These are phyloP conservation scores for Maudiozyma humilis DNA, from an alignment of 1,139 yeast genomes.

Conservation along the genomic window DNA sequence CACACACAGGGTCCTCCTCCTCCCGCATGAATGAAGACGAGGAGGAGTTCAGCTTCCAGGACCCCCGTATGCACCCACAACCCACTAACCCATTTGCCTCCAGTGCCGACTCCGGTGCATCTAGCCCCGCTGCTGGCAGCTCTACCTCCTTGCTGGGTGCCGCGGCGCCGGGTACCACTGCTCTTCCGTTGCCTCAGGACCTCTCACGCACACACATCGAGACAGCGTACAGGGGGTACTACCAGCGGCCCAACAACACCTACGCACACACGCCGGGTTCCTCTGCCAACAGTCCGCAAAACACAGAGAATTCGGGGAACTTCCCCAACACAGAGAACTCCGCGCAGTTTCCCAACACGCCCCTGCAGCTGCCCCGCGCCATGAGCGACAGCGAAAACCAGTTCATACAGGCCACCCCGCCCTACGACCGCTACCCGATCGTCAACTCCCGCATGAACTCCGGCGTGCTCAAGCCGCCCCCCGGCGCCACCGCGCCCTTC, in stretches of 20 bases:
- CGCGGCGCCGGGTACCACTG: neutral
- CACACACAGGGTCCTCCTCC: neutral
- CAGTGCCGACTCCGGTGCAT: neutral
- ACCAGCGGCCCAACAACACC: neutral
- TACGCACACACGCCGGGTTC: neutral
- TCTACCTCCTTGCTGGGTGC: neutral
- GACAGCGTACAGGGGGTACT: neutral
- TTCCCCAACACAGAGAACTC: no score
- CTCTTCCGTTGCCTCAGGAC: neutral
- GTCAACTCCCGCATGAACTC: slow-evolving; percentile 34
- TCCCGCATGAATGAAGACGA: neutral
- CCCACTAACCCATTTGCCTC: neutral
- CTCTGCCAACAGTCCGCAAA: neutral
- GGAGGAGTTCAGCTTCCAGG: neutral
- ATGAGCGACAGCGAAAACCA: slow-evolving; percentile 8
- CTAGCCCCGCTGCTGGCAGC: neutral
- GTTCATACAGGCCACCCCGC: slow-evolving; percentile 46
- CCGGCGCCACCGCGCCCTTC: neutral
- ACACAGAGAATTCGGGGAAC: neutral
- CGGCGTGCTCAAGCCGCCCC: neutral
- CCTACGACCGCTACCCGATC: slow-evolving; percentile 52
- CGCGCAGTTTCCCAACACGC: no score
- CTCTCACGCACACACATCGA: neutral
- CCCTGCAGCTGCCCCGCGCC: neutral
- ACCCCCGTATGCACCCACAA: neutral